Evolutionary conservation across 768 basidiomycete genomes (phyloP), one percentile per base, ranked within the genome.

Genomic region (Artomyces pyxidatus): DNA sequence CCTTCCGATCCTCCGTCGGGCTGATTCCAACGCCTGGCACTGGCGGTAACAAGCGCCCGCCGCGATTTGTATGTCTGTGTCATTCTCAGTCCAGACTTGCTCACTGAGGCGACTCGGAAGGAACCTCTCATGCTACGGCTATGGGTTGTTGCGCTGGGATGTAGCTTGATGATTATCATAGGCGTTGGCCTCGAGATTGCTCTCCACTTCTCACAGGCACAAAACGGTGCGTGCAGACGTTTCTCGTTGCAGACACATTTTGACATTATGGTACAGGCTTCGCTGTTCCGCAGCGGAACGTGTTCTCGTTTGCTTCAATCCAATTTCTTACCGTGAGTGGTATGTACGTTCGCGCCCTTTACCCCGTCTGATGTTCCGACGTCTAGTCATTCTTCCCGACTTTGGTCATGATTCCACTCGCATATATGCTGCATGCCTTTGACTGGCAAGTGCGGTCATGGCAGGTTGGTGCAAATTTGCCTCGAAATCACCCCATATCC

Each of bases 301-400:
- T 75, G 0, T 73, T 83, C 52, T 63, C 65, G 7, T 60, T 76
- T 25, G 70, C 72, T 7, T 78, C 79, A 10, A 66, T 65, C 23
- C 64, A 70, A 27, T 69, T 71, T 52, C 50, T 76, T 37, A 71
- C 71, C 64, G 60, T 72, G 67, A 57, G 78, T 69, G 51, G 4
- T 2, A 42, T 19, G 38, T 19, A 19, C 14, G 14, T 12, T 42
- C 16, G 37, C 10, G 19, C 25, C 8, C 12, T n/a, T 6, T 26
- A 14, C 17, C 42, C 35, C 52, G 16, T 44, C 17, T 48, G 8
- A 26, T n/a, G 6, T 48, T 37, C 10, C 45, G 42, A 23, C 9
- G 12, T 43, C 14, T 42, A 83, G 81, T 73, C 79, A 0, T 81
- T 83, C 60, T 66, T 85, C 56, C 81, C 83, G 1, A 74, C 73